Evolutionary conservation across 2,329 filamentous ascomycete species (phyloP).

Genomic region (Dichotomopilus funicola): DNA sequence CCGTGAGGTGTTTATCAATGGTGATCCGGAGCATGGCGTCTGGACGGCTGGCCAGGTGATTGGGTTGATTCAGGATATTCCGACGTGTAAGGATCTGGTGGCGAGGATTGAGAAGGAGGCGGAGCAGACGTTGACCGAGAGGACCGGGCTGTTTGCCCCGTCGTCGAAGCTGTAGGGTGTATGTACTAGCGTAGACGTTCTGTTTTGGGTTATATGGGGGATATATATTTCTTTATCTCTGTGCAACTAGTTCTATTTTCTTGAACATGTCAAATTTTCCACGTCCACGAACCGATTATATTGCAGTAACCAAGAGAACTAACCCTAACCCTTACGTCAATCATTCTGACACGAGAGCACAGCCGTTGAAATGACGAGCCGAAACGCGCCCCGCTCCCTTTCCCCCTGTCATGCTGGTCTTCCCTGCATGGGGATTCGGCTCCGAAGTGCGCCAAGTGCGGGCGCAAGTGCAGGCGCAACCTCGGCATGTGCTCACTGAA

Average conservation of each 20-base stretch:
- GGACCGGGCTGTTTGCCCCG: constrained; percentile 15
- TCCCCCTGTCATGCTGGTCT: background rate
- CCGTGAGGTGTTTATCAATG: constrained; percentile 83
- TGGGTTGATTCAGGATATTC: constrained; percentile 76
- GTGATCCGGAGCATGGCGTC: constrained; percentile 84
- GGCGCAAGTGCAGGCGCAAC: constrained; percentile 4
- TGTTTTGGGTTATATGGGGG: background rate
- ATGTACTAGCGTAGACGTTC: background rate
- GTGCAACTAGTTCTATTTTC: no score
- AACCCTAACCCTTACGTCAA: constrained; percentile 6
- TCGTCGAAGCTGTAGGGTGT: constrained; percentile 20
- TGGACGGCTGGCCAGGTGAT: constrained; percentile 98
- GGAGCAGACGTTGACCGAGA: constrained; percentile 56
- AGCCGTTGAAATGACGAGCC: background rate
- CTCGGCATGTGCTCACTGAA: constrained; percentile 16
- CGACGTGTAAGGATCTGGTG: constrained; percentile 64
- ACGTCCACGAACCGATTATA: no score
- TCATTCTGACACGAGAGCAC: background rate
- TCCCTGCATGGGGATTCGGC: constrained; percentile 3
- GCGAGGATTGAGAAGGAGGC: constrained; percentile 73
- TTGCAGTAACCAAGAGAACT: background rate
- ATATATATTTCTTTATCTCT: no score
- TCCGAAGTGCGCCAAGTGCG: background rate
- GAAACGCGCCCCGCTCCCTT: constrained; percentile 7
- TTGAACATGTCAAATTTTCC: no score